Base-by-base conservation (phyloP, 352 stramenopile genomes). In the Pythium utonaiense region DNA sequence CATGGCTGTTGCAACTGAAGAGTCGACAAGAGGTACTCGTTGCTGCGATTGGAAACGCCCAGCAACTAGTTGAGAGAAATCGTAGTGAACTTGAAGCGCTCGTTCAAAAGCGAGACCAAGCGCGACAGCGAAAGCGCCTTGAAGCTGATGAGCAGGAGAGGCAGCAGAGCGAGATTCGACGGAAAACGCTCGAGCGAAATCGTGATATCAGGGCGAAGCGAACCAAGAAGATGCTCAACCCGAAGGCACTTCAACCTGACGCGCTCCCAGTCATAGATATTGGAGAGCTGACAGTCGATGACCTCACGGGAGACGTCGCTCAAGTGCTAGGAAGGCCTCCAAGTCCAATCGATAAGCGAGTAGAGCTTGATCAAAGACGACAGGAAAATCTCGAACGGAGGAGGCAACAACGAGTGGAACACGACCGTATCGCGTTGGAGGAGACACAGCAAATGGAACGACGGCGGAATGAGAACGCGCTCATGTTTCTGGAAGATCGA, bases 401-500 rank as follows among this genome's bases (percentile, higher is more conserved):
- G 42, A 47, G 55, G 17, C 31, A 19, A 14, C n/a, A 13, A 2
- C 61, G 53, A 42, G 27, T 59, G 3, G 60, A 76, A 9, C 60
- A 69, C 6, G 42, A 62, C 16, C 56, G 42, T 25, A 41, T 16
- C 7, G 36, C 27, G 2, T 33, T 34, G 22, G 54, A 73, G 22
- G 62, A 63, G 22, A 48, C 69, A 3, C 24, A 28, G 27, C 48
- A 66, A 14, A 48, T 83, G 21, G 64, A 87, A 25, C 62, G 49
- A 5, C 62, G 70, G 16, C 70, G 77, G 21, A 55, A 60, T n/a
- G 79, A 86, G 65, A 78, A 66, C 50, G 65, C 71, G 9, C 51
- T 58, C 1, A 87, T 89, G 79, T 84, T 75, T 47, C 44, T 54
- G 19, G 79, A 86, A 66, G 79, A 86, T 38, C 40, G 34, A 5